phyloP scores from a whole-genome alignment of 2,329 filamentous ascomycete genomes.

The Stagonosporopsis tanaceti region DNA sequence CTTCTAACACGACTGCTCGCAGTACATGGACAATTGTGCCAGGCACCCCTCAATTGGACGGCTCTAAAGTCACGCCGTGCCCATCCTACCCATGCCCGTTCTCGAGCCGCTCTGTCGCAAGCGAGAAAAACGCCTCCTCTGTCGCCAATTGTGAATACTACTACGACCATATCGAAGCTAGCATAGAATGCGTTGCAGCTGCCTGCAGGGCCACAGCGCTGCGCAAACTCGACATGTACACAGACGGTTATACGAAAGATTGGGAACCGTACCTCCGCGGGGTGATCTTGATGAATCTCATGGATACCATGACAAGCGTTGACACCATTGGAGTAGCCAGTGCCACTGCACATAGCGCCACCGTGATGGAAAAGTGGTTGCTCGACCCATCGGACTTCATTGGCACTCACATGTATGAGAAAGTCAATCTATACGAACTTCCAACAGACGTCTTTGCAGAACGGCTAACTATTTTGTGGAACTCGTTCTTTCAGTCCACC shows the following conservation, averaged over 20 bases:
- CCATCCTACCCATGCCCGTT: constrained; percentile 30
- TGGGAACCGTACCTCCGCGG: constrained; percentile 20
- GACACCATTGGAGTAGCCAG: constrained; percentile 28
- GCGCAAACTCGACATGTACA: constrained; percentile 30
- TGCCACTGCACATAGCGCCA: constrained; percentile 24
- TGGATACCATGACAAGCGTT: constrained; percentile 23
- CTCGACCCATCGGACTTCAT: constrained; percentile 31
- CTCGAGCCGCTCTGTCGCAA: constrained; percentile 24
- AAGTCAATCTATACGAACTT: constrained; percentile 32
- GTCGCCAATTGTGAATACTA: constrained; percentile 29
- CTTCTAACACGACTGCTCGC: not conserved
- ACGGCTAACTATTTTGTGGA: constrained; percentile 36
- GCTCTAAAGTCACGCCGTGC: constrained; percentile 14
- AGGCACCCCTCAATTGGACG: not conserved
- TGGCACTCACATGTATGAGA: constrained; percentile 17
- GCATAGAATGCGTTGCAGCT: constrained; percentile 28
- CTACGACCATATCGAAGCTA: constrained; percentile 32
- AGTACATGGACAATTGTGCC: constrained; percentile 9
- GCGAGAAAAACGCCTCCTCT: constrained; percentile 4
- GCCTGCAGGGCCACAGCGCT: constrained; percentile 29
- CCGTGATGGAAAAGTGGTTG: constrained; percentile 40
- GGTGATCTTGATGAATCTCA: constrained; percentile 11
- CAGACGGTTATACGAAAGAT: constrained; percentile 24
- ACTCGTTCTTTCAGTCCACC: constrained; percentile 40
- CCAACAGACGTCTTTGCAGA: constrained; percentile 27